Evolutionary conservation across 106 monocot species (phyloP).

Genomic region (Platanthera zijinensis): DNA sequence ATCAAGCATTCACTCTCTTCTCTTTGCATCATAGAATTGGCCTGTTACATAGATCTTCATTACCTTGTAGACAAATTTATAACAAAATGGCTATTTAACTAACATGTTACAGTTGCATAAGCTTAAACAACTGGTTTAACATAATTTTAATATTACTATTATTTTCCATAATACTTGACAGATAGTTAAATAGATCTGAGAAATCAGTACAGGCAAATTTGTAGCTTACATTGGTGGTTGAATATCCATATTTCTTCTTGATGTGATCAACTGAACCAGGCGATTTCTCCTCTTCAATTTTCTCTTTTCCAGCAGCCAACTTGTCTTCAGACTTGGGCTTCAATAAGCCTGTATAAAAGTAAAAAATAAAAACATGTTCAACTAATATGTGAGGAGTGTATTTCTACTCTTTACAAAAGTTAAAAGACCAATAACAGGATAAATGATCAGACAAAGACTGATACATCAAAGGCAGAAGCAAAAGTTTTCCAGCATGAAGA

Average conservation of each 20-base stretch:
- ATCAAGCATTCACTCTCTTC: too few relatives aligned
- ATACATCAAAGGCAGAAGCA: background rate
- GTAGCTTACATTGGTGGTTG: slow-evolving; percentile 42
- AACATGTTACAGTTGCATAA: background rate
- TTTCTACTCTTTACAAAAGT: background rate
- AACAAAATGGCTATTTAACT: background rate
- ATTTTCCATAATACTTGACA: background rate
- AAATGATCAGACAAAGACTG: background rate
- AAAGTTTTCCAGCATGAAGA: background rate
- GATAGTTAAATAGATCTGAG: background rate
- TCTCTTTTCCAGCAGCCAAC: slow-evolving; percentile 16
- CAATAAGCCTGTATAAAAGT: slow-evolving; percentile 42
- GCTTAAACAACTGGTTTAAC: background rate
- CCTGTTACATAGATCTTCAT: background rate
- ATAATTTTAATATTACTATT: background rate
- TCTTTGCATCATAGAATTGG: too few relatives aligned
- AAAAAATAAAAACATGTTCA: slow-evolving; percentile 1
- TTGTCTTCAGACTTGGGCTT: slow-evolving; percentile 51
- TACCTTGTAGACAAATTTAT: background rate
- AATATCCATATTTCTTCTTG: slow-evolving; percentile 67
- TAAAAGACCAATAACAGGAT: slow-evolving; percentile 4
- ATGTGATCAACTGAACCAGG: slow-evolving; percentile 43
- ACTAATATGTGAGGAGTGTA: background rate
- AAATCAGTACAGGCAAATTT: background rate
- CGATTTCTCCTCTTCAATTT: slow-evolving; percentile 27